Evolutionary conservation across 192 early-diverging fungal genomes (phyloP), one percentile per base, ranked within the genome.

Genomic region (Mortierella hygrophila): DNA sequence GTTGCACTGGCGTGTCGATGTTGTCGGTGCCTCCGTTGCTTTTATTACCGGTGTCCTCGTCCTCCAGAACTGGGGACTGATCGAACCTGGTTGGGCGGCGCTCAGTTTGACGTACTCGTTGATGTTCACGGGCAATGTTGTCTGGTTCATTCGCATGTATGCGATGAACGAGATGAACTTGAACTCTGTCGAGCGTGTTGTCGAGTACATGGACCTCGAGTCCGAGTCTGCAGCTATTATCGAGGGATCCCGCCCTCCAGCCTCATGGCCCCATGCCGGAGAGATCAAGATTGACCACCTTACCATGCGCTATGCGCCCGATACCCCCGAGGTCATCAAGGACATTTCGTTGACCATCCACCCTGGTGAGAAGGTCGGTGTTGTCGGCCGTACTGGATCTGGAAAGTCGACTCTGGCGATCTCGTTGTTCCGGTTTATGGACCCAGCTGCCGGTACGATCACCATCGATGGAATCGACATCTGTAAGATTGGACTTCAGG

Each of bases 31-130:
- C 15, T 82, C 95, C 15, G 95, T 98, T 20, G 81, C 93, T 20
- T 94, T 97, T 46, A 91, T 88, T 40, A 91, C 95, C 32, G 94
- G 92, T 11, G 69, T 97, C 26, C 87, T 95, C 6, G 88, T 98
- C 49, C 82, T 90, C 13, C 73, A 47, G 8, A 87, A 82, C 44
- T 74, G 78, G 57, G 83, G 83, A 5, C 74, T 88, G 60, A 92
- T 98, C 40, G 93, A 95, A 75, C 93, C 98, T 1, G 97, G 97
- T 10, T 90, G 96, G 88, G 96, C 97, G 42, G 98, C 97, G 65
- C 92, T 99, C 52, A 90, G 92, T 57, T 90, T 99, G 29, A 92
- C 92, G 70, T 98, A 98, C 77, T 92, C 98, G 1, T 87, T 97
- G 4, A 93, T 92, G 81, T 98, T 99, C 86, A 95, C 96, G 16